Percentiles rank a stretch among this genome's conserved stretches.
Conservation (phyloP, 441 rosid species). For the Brassica balearica region DNA sequence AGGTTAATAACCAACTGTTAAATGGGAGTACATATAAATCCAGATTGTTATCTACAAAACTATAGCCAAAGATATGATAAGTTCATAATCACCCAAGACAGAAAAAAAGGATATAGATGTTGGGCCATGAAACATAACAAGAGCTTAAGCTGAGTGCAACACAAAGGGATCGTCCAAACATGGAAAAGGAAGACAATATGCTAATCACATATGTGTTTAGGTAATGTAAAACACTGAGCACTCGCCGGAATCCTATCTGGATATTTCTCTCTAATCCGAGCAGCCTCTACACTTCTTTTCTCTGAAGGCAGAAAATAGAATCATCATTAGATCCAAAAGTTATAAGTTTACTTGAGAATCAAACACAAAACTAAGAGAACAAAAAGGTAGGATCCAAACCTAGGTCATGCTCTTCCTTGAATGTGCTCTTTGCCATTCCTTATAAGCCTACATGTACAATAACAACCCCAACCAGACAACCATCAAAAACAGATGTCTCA, state of each 20-base stretch:
- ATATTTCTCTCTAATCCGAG: constrained; percentile 68
- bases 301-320: constrained; percentile 41
- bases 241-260: constrained; percentile 68
- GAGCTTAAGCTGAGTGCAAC: neutral
- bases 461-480: constrained; percentile 21
- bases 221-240: neutral
- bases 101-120: neutral
- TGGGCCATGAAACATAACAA: neutral
- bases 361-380: neutral
- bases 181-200: neutral
- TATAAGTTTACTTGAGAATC: neutral
- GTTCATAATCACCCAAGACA: constrained; percentile 7
- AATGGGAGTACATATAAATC: neutral
- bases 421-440: constrained; percentile 43
- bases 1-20: neutral
- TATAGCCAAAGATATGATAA: neutral
- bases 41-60: constrained; percentile 4
- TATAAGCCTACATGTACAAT: constrained; percentile 19
- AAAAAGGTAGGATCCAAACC: constrained; percentile 23
- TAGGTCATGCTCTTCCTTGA: constrained; percentile 46
- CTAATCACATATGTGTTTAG: neutral
- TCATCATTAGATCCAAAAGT: constrained; percentile 7
- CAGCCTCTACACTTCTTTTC: constrained; percentile 69
- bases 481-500: neutral
- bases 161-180: neutral